Base-by-base conservation (phyloP, 2,329 filamentous ascomycete genomes). In the Apiospora saccharicola region DNA sequence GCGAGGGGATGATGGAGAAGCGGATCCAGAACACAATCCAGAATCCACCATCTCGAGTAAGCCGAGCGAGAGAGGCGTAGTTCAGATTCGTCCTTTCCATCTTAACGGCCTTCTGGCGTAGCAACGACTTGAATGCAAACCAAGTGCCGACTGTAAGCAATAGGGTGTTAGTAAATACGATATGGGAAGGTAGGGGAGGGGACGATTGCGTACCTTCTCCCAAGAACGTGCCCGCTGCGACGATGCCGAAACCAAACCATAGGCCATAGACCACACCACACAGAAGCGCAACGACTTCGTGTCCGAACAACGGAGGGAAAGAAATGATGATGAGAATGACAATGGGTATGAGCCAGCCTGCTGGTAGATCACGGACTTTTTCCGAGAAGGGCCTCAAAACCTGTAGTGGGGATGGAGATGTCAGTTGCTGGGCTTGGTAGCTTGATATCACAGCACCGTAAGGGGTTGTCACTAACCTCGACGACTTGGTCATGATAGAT, bases 1-100 rank as follows among this genome's bases (percentile, higher is more conserved):
- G 83, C 14, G 82, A 81, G 19, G 83, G 83, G 41, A 84, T 80
- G 47, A 83, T 77, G 61, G 82, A 83, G 70, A 84, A 81, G 41
- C 83, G 82, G 69, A 84, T 82, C 22, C 84, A 75, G 69, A 84
- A 79, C 30, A 84, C 80, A 67, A 84, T 81, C 81, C 77, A 82
- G 75, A 85, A 85, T 7, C 83, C 82, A 10, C 83, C 82, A 19
- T 84, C 82, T 68, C 83, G 77, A 6, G 82, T 83, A n/a, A 85
- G 72, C 34, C 82, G 78, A 37, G 82, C 83, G 44, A 85, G 74
- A 3, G 82, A 80, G 46, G 79, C 83, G 67, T 84, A 84, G 70
- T 80, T 84, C 51, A 84, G 76, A 68, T 84, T 84, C 1, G 82
- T 83, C 64, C 80, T 78, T 77, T 84, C 83, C 30, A 84, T 74